Percentiles rank a stretch among this genome's conserved stretches.
Conservation (phyloP, 192 early-diverging fungal species). For the Coemansia sp. region DNA sequence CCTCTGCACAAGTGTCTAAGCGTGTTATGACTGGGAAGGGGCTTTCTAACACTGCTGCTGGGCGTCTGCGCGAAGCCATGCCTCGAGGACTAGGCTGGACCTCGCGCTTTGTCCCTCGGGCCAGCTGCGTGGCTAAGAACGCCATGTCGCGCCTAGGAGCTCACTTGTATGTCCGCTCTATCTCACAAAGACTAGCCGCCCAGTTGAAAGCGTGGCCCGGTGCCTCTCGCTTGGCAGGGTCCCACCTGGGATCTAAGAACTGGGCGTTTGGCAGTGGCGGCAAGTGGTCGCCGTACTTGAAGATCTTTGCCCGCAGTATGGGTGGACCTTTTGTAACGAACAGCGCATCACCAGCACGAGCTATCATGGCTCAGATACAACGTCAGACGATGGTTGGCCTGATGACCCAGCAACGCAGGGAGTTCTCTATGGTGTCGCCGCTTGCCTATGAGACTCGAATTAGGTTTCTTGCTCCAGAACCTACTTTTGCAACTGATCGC, state of each 20-base stretch:
- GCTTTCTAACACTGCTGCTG: slow-evolving; percentile 28
- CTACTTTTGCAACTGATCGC: neutral
- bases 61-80: slow-evolving; percentile 24
- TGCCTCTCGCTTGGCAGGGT: slow-evolving; percentile 19
- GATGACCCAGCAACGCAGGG: slow-evolving; percentile 43
- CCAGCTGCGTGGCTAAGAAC: neutral
- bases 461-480: slow-evolving; percentile 4
- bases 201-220: slow-evolving; percentile 4
- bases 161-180: slow-evolving; percentile 8
- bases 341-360: slow-evolving; percentile 20
- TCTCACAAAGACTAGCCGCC: slow-evolving; percentile 14
- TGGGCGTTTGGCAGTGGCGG: slow-evolving; percentile 48
- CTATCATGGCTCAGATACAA: slow-evolving; percentile 41
- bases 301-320: slow-evolving; percentile 21
- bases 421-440: slow-evolving; percentile 24
- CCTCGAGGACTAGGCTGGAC: slow-evolving; percentile 27
- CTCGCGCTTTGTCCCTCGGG: slow-evolving; percentile 10
- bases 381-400: slow-evolving; percentile 32
- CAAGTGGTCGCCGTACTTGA: slow-evolving; percentile 45
- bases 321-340: slow-evolving; percentile 18
- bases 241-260: neutral
- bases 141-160: slow-evolving; percentile 14
- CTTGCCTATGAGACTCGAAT: slow-evolving; percentile 14
- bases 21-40: neutral
- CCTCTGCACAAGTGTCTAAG: slow-evolving; percentile 4